phyloP scores from a whole-genome alignment of 2,329 filamentous ascomycete genomes.

The Apiospora saccharicola region DNA sequence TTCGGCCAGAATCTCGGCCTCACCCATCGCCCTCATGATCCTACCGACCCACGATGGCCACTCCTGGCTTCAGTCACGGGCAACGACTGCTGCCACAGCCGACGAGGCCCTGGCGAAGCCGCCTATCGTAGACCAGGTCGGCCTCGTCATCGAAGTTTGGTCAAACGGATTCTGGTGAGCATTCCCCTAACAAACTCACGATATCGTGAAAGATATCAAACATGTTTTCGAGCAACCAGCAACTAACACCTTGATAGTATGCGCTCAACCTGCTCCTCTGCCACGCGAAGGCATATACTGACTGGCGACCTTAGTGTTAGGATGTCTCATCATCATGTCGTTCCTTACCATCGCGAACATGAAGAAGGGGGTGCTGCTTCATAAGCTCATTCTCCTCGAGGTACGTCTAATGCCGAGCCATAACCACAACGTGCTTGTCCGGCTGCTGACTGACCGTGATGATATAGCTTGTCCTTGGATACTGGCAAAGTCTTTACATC shows the following conservation, averaged over 20 bases:
- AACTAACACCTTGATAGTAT: neutral
- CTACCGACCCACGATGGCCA: slow-evolving; percentile 1
- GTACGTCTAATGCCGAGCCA: slow-evolving; percentile 36
- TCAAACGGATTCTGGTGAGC: slow-evolving; percentile 14
- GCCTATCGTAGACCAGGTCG: neutral
- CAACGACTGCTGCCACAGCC: neutral
- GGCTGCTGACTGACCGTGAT: neutral
- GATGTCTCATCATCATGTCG: slow-evolving; percentile 56
- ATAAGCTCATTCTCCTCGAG: slow-evolving; percentile 59
- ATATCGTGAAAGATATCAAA: neutral
- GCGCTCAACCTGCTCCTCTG: neutral
- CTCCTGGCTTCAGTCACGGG: slow-evolving; percentile 8
- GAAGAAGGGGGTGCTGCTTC: slow-evolving; percentile 53
- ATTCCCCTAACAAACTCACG: neutral
- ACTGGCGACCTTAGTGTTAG: slow-evolving; percentile 44
- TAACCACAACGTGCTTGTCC: neutral
- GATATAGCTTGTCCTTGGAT: slow-evolving; percentile 59
- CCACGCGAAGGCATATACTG: slow-evolving; percentile 11
- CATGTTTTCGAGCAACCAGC: neutral
- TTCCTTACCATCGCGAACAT: slow-evolving; percentile 58
- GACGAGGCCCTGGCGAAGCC: neutral
- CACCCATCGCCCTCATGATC: neutral
- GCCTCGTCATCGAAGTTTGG: slow-evolving; percentile 10
- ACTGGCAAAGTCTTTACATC: slow-evolving; percentile 66
- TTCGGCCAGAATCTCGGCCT: slow-evolving; percentile 15